Percentiles rank a stretch among this genome's conserved stretches.
Conservation (phyloP, 192 early-diverging fungal species). For the Backusella sp. region DNA sequence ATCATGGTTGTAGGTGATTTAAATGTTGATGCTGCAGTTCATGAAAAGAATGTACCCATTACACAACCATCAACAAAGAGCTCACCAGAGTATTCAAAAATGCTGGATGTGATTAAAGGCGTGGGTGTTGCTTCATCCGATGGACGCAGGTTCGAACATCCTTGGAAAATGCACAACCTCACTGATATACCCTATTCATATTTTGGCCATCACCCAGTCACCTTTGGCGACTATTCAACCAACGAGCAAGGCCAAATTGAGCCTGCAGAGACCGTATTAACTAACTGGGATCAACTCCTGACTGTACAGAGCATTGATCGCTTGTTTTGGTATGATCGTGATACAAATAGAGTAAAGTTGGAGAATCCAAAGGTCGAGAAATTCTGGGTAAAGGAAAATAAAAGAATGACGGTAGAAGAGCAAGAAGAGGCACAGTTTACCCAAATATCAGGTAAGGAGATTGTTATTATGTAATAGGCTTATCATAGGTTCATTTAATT, state of each 20-base stretch:
- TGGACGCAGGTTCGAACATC: slow-evolving; percentile 13
- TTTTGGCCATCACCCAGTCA: slow-evolving; percentile 72
- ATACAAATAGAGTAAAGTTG: not conserved
- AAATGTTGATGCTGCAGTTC: slow-evolving; percentile 60
- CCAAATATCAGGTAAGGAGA: slow-evolving; percentile 41
- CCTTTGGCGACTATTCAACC: slow-evolving; percentile 66
- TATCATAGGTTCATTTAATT: not conserved
- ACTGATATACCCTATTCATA: slow-evolving; percentile 56
- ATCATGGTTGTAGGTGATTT: slow-evolving; percentile 49
- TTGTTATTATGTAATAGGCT: not conserved
- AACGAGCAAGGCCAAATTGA: slow-evolving; percentile 38
- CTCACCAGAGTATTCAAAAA: slow-evolving; percentile 48
- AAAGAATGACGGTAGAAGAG: slow-evolving; percentile 19
- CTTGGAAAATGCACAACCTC: slow-evolving; percentile 3
- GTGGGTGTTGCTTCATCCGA: slow-evolving; percentile 18
- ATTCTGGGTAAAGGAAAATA: slow-evolving; percentile 30
- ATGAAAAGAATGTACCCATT: slow-evolving; percentile 16
- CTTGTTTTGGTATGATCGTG: slow-evolving; percentile 22
- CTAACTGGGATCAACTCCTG: slow-evolving; percentile 46
- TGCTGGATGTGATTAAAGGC: slow-evolving; percentile 56
- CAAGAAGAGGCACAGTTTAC: slow-evolving; percentile 24
- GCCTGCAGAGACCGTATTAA: slow-evolving; percentile 65
- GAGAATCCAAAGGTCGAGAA: slow-evolving; percentile 21
- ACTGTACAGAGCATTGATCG: slow-evolving; percentile 39
- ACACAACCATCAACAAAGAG: slow-evolving; percentile 40